Conservation (phyloP, 352 stramenopile genomes). For the Pythium aquatile region DNA sequence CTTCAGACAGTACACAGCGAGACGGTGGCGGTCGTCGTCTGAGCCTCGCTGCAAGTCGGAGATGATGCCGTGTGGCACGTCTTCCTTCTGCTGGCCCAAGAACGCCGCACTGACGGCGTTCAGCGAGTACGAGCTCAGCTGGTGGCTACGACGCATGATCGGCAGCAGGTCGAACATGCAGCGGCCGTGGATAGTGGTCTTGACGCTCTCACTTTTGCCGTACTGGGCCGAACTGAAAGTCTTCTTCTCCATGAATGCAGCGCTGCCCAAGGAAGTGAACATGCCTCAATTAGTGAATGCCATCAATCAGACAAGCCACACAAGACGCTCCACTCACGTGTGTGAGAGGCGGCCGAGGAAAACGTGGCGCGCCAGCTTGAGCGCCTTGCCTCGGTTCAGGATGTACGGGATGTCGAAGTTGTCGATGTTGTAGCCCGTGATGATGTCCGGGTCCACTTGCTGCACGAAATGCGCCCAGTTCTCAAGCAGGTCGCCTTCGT, state of each 20-base stretch:
- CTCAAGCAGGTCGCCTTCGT: slow-evolving; percentile 96
- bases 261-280: slow-evolving; percentile 7
- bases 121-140: slow-evolving; percentile 98
- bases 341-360: slow-evolving; percentile 89
- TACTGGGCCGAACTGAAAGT: slow-evolving; percentile 98
- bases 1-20: slow-evolving; percentile 99
- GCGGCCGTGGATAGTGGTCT: slow-evolving; percentile 97
- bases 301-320: background rate
- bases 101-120: slow-evolving; percentile 99
- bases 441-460: slow-evolving; percentile 96
- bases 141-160: slow-evolving; percentile 99
- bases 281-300: background rate
- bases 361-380: slow-evolving; percentile 79
- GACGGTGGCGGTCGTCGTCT: slow-evolving; percentile 96
- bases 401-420: slow-evolving; percentile 99
- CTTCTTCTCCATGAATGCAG: slow-evolving; percentile 95
- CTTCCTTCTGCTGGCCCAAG: slow-evolving; percentile 98
- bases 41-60: slow-evolving; percentile 92
- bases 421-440: slow-evolving; percentile 99
- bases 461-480: slow-evolving; percentile 97
- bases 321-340: slow-evolving; percentile 41
- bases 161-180: slow-evolving; percentile 99
- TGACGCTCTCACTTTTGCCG: slow-evolving; percentile 97
- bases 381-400: slow-evolving; percentile 95
- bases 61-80: slow-evolving; percentile 99